These are phyloP conservation scores for Annulohypoxylon maeteangense DNA, from an alignment of 495 filamentous ascomycete genomes.

Conservation along the genomic window DNA sequence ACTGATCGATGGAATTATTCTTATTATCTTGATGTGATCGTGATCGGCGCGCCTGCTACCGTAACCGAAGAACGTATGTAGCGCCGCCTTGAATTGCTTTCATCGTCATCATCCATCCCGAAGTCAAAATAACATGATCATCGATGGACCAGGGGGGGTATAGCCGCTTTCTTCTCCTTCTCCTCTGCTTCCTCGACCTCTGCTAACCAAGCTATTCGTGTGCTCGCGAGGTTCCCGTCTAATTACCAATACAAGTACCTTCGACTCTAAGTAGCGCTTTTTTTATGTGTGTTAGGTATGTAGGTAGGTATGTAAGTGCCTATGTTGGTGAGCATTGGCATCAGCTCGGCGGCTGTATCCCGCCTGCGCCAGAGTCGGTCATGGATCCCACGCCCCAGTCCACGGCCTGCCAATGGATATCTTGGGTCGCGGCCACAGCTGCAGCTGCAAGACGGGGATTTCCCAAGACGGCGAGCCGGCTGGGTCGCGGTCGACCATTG, in stretches of 20 bases:
- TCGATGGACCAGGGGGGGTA: conserved; percentile 14
- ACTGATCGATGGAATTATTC: conserved; percentile 43
- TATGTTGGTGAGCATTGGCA: conserved; percentile 12
- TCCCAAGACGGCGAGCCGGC: conserved; percentile 44
- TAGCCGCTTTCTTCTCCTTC: neutral
- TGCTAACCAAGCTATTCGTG: neutral
- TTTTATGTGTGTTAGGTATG: too few relatives aligned
- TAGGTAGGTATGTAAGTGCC: too few relatives aligned
- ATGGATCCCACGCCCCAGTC: conserved; percentile 40
- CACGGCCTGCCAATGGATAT: conserved; percentile 43
- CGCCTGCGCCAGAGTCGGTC: conserved; percentile 17
- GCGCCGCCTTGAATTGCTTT: conserved; percentile 10
- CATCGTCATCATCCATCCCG: conserved; percentile 27
- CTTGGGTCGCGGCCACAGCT: conserved; percentile 42
- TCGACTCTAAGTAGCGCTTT: neutral
- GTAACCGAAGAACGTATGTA: conserved; percentile 26
- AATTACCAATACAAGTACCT: conserved; percentile 25
- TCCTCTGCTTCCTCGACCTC: too few relatives aligned
- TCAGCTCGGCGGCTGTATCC: conserved; percentile 30
- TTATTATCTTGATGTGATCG: conserved; percentile 43
- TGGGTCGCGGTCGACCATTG: conserved; percentile 47
- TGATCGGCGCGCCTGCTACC: conserved; percentile 38
- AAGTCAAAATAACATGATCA: conserved; percentile 27
- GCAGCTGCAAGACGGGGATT: conserved; percentile 45
- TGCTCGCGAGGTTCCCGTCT: conserved; percentile 6